phyloP scores from a whole-genome alignment of 768 basidiomycete genomes.

The Nidularia pulvinata region DNA sequence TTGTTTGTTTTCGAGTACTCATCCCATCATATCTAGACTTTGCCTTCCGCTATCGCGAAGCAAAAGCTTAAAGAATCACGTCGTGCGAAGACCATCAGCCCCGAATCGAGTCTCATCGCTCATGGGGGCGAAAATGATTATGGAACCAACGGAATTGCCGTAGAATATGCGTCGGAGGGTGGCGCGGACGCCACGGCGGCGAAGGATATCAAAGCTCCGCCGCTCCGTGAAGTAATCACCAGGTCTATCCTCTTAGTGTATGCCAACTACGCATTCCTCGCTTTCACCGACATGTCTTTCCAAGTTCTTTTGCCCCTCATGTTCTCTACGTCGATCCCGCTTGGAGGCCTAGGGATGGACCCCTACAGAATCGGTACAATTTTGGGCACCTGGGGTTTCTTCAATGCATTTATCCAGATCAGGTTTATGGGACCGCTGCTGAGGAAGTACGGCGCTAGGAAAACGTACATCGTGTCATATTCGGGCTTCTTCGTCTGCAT shows the following conservation, averaged over 20 bases:
- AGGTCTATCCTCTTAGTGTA: slow-evolving; percentile 25
- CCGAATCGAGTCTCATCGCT: neutral
- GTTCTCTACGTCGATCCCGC: slow-evolving; percentile 55
- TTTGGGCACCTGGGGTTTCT: slow-evolving; percentile 43
- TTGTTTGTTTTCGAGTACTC: neutral
- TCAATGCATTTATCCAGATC: slow-evolving; percentile 52
- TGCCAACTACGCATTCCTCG: slow-evolving; percentile 28
- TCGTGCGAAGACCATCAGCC: neutral
- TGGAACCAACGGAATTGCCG: neutral
- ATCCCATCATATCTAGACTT: slow-evolving; percentile 13
- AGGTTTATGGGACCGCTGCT: slow-evolving; percentile 50
- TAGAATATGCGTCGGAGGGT: neutral
- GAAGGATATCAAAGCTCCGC: slow-evolving; percentile 9
- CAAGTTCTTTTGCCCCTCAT: slow-evolving; percentile 37
- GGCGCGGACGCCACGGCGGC: neutral
- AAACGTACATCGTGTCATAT: slow-evolving; percentile 38
- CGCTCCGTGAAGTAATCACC: slow-evolving; percentile 19
- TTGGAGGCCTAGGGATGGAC: slow-evolving; percentile 67
- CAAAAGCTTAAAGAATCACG: slow-evolving; percentile 3
- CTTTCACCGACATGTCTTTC: slow-evolving; percentile 35
- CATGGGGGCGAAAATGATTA: neutral
- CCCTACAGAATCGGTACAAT: slow-evolving; percentile 64
- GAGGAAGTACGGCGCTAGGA: slow-evolving; percentile 52
- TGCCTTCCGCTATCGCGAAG: slow-evolving; percentile 19
- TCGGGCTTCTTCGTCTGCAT: slow-evolving; percentile 19